Base-by-base conservation (phyloP, 2,329 filamentous ascomycete genomes). In the Penicillium sp. region DNA sequence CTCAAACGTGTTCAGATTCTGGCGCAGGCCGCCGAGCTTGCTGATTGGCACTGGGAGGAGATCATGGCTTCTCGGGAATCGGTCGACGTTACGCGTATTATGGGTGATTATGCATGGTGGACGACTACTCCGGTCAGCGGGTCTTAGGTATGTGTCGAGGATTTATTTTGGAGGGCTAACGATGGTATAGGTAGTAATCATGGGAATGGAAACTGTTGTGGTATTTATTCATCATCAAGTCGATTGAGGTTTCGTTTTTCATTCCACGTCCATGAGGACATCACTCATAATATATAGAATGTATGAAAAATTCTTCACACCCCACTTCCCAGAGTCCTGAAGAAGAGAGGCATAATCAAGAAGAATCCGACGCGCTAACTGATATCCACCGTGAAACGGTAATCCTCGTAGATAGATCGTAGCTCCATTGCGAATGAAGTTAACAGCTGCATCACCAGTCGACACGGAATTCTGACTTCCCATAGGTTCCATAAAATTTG, bases 281-380 rank as follows among this genome's bases (percentile, higher is more conserved):
- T 82, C 79, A 61, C 79, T 81, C 80, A 82, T 81, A 27, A 81
- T 81, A 58, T 80, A 77, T 45, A 82, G 63, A 47, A 82, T 78
- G 59, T 80, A 75, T 3, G 75, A 78, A 59, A 80, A 79, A 2
- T 78, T 79, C 51, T 75, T 70, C 40, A 77, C 75, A 58, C 77
- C 79, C 78, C 79, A 80, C 34, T 78, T 75, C 13, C 78, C 79
- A 47, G 80, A 77, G 38, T 80, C 79, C 52, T 81, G 79, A 65
- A 82, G 74, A 13, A 82, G 67, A 39, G 77, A 74, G 3, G 79
- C 79, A 62, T 79, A 82, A 60, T 81, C 79, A 14, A 81, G 67
- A 27, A 82, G 59, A 11, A 80, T 78, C 16, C 78, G 69, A 32
- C 79, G 70, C n/a, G 80, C 79, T 40, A 78, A 76, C 30, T 80